Conservation (phyloP, 176 grass and related monocot genomes). For the Ampelocalamus luodianensis region DNA sequence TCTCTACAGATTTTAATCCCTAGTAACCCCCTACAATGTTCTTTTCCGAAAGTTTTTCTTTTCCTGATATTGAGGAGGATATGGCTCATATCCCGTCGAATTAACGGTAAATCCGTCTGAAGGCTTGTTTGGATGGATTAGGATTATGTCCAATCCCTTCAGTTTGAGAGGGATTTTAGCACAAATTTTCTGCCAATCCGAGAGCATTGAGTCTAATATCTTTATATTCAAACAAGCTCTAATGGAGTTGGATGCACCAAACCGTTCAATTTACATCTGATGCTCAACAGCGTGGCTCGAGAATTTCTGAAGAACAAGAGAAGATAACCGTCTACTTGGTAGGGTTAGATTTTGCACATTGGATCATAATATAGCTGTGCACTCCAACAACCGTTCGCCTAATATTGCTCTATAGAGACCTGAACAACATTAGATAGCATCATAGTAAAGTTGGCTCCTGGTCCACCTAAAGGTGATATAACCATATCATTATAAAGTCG, state of each 20-base stretch:
- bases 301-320: not conserved
- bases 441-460: not conserved
- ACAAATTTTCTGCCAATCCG: too few species aligned
- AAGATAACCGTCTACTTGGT: not conserved
- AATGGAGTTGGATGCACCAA: not conserved
- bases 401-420: not conserved
- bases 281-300: not conserved
- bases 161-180: too few species aligned
- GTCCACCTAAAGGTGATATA: not conserved
- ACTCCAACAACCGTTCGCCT: not conserved
- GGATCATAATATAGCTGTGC: not conserved
- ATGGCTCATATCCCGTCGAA: too few species aligned
- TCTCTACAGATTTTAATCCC: not conserved
- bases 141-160: too few species aligned
- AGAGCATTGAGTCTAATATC: too few species aligned
- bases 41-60: too few species aligned
- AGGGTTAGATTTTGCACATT: not conserved
- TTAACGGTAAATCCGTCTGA: too few species aligned
- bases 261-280: not conserved
- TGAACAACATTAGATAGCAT: not conserved
- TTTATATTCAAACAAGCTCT: too few species aligned
- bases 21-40: too few species aligned
- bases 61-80: too few species aligned
- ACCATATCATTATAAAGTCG: too few species aligned
- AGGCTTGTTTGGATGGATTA: too few species aligned